Evolutionary conservation across 2,329 filamentous ascomycete species (phyloP).

Genomic region (Colletotrichum filicis): DNA sequence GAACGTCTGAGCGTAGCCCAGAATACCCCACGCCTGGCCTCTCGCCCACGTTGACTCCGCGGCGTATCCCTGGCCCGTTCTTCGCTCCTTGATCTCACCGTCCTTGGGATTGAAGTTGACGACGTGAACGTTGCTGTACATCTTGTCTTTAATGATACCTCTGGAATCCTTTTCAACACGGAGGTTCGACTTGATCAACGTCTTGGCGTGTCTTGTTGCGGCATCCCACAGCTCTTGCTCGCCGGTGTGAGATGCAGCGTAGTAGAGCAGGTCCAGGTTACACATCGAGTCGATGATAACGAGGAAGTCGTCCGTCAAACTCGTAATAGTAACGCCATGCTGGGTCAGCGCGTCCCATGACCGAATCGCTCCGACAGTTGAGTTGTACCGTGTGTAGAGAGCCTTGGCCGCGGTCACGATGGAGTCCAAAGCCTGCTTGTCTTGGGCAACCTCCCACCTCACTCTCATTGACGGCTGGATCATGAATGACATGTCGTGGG

Average conservation of each 20-base stretch:
- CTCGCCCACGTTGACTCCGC: constrained; percentile 61
- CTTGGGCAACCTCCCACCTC: constrained; percentile 57
- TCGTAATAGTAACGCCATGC: constrained; percentile 44
- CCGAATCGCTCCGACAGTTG: constrained; percentile 56
- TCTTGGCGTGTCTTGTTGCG: constrained; percentile 52
- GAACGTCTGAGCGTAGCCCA: constrained; percentile 62
- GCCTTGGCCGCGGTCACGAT: constrained; percentile 56
- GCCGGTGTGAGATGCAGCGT: constrained; percentile 46
- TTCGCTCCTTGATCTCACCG: constrained; percentile 53
- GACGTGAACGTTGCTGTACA: constrained; percentile 57
- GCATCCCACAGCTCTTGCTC: constrained; percentile 40
- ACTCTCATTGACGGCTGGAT: constrained; percentile 60
- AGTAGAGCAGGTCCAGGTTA: constrained; percentile 51
- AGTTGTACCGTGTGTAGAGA: constrained; percentile 54
- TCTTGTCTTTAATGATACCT: neutral
- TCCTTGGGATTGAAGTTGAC: constrained; percentile 58
- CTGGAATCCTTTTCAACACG: constrained; percentile 44
- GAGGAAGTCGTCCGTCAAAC: constrained; percentile 47
- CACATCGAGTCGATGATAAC: constrained; percentile 57
- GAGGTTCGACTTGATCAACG: constrained; percentile 52
- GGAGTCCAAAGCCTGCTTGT: constrained; percentile 49
- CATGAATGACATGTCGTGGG: constrained; percentile 66
- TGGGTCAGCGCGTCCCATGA: constrained; percentile 56
- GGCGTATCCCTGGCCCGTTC: constrained; percentile 60
- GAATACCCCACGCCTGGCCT: constrained; percentile 63